Evolutionary conservation across 768 basidiomycete species (phyloP), one percentile per base, ranked within the genome.

Genomic region (Cystobasidium onofrii): DNA sequence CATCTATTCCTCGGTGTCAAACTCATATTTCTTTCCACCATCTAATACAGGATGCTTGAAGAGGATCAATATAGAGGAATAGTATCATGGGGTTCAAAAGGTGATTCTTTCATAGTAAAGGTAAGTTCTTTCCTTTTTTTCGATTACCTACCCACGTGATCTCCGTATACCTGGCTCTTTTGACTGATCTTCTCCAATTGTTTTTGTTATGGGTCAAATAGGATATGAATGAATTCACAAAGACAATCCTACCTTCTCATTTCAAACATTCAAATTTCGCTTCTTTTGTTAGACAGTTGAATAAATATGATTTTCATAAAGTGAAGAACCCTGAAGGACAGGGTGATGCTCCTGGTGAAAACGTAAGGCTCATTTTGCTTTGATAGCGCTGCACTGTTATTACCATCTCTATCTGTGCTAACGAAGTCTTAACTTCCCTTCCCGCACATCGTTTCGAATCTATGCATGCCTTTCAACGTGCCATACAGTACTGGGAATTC

Each of bases 261-360:
- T 95, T 95, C 87, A 93, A 94, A 81, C 92, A 95, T 80, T 91
- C 90, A 7, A 95, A 95, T 80, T 95, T 95, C 81, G 92, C 92
- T 34, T 87, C 86, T 67, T 95, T 95, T 79, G 92, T 95, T 4
- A 86, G 92, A 1, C 92, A 95, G 81, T 84, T 95, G 39, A 95
- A 95, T 85, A 95, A 94, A 81, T 95, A 95, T 80, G 92, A 94
- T 82, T 95, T 95, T 77, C 92, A 94, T 85, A 95, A 95, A 84
- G 87, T 93, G 76, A 94, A 93, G 81, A 91, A 90, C 78, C 88
- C 87, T 1, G 92, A 92, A 76, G 91, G 91, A 77, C 84, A 86
- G 79, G 73, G 63, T 23, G 55, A 65, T 9, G 86, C 87, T 75
- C 91, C 85, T 73, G 86, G 86, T 71, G 86, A 87, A 75, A 86